Evolutionary conservation across 225 moss, liverwort and hornwort species (phyloP).

Genomic region (Marchantia polymorpha): DNA sequence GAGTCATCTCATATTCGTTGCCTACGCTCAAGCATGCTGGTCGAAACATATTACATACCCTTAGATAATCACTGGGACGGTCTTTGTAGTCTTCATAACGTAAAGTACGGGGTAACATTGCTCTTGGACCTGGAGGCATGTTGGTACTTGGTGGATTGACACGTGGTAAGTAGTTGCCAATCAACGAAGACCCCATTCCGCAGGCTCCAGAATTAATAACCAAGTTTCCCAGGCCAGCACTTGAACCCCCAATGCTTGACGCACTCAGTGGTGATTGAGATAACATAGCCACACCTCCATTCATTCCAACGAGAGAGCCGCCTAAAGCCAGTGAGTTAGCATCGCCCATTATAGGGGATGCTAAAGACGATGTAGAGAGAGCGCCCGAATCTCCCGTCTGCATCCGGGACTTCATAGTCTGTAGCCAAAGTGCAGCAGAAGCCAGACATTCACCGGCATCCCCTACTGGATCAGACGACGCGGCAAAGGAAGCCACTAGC

Average conservation of each 20-base stretch:
- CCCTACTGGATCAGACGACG: slow-evolving; percentile 91
- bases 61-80: slow-evolving; percentile 92
- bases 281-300: slow-evolving; percentile 45
- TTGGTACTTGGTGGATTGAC: slow-evolving; percentile 59
- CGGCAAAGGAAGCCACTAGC: slow-evolving; percentile 93
- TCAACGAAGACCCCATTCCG: slow-evolving; percentile 57
- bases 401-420: slow-evolving; percentile 96
- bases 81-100: slow-evolving; percentile 98
- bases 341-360: slow-evolving; percentile 43
- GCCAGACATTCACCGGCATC: slow-evolving; percentile 98
- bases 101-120: slow-evolving; percentile 65
- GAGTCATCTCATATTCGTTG: background rate
- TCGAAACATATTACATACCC: slow-evolving; percentile 49
- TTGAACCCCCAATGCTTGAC: slow-evolving; percentile 55
- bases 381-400: slow-evolving; percentile 77
- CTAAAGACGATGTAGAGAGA: slow-evolving; percentile 46
- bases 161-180: slow-evolving; percentile 69
- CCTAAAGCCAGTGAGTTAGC: slow-evolving; percentile 45
- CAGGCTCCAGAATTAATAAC: slow-evolving; percentile 64
- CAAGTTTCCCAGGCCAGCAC: slow-evolving; percentile 66
- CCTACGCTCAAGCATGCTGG: background rate
- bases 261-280: slow-evolving; percentile 48
- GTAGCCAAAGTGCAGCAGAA: slow-evolving; percentile 94
- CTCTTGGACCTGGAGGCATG: slow-evolving; percentile 55
- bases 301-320: slow-evolving; percentile 45